A percentile compares a stretch with the other conserved stretches of the same genome.
phyloP scores from a whole-genome alignment of 1,284 basidiomycete genomes.

The Puccinia triticina region DNA sequence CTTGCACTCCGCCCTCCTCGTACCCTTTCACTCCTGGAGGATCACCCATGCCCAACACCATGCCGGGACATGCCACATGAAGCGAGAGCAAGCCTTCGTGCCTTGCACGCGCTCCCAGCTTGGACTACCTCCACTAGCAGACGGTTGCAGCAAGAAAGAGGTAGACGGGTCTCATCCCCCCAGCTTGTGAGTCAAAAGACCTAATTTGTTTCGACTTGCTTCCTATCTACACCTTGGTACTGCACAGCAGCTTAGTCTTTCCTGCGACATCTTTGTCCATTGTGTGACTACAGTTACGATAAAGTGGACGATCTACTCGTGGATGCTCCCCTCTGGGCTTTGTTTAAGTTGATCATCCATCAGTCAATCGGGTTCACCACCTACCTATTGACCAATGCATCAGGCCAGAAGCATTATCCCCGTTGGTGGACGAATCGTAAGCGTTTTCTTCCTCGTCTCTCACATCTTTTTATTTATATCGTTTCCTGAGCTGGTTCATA shows the following conservation, averaged over 20 bases:
- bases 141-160: conserved; percentile 62
- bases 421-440: conserved; percentile 73
- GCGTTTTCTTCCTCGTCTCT: conserved; percentile 58
- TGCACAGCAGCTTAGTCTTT: background rate
- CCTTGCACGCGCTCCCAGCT: conserved; percentile 80
- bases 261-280: background rate
- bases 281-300: conserved; percentile 66
- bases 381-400: conserved; percentile 82
- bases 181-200: conserved; percentile 34
- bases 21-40: conserved; percentile 97
- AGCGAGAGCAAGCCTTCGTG: conserved; percentile 95
- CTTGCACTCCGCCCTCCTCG: conserved; percentile 87
- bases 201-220: background rate
- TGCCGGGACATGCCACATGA: conserved; percentile 90
- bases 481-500: background rate
- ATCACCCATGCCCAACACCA: conserved; percentile 98
- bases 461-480: background rate
- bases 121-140: conserved; percentile 69
- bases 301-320: conserved; percentile 85
- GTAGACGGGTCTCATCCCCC: conserved; percentile 66
- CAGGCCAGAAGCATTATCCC: conserved; percentile 86
- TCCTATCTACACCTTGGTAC: too few species aligned
- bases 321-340: conserved; percentile 84
- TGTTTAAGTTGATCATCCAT: conserved; percentile 69
- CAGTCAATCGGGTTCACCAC: conserved; percentile 65